Evolutionary conservation across 2,329 filamentous ascomycete genomes (phyloP).

Genomic region (Pseudocercospora vitis): DNA sequence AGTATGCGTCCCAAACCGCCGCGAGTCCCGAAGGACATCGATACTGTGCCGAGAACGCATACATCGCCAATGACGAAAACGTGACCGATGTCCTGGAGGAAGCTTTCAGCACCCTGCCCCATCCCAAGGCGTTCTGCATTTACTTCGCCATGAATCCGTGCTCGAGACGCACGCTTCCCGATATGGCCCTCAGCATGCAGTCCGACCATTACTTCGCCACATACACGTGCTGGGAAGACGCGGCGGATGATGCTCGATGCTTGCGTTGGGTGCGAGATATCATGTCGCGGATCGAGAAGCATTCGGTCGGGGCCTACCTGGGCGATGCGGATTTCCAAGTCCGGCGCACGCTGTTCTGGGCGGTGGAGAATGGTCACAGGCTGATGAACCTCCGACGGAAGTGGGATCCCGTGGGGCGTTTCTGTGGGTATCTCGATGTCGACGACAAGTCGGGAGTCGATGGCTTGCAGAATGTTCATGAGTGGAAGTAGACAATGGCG

Average conservation of each 20-base stretch:
- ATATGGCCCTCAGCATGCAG: conserved; percentile 58
- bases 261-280: conserved; percentile 46
- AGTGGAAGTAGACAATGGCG: conserved; percentile 3
- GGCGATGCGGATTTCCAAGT: conserved; percentile 57
- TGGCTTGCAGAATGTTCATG: conserved; percentile 43
- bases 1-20: conserved; percentile 47
- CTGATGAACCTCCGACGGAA: conserved; percentile 47
- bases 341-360: conserved; percentile 52
- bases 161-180: conserved; percentile 43
- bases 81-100: conserved; percentile 47
- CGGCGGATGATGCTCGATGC: conserved; percentile 48
- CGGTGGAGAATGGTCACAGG: conserved; percentile 42
- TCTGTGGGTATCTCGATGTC: conserved; percentile 50
- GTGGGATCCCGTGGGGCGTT: conserved; percentile 47
- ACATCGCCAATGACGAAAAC: conserved; percentile 51
- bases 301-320: conserved; percentile 54
- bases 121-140: conserved; percentile 48
- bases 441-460: conserved; percentile 46
- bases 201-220: conserved; percentile 58
- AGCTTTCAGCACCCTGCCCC: conserved; percentile 52
- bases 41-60: conserved; percentile 55
- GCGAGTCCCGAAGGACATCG: conserved; percentile 53
- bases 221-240: conserved; percentile 54
- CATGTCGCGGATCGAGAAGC: conserved; percentile 40
- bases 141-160: conserved; percentile 56